A percentile compares a stretch with the other conserved stretches of the same genome.
phyloP scores from a whole-genome alignment of 2,329 filamentous ascomycete species.

The Aspergillus nomiae region DNA sequence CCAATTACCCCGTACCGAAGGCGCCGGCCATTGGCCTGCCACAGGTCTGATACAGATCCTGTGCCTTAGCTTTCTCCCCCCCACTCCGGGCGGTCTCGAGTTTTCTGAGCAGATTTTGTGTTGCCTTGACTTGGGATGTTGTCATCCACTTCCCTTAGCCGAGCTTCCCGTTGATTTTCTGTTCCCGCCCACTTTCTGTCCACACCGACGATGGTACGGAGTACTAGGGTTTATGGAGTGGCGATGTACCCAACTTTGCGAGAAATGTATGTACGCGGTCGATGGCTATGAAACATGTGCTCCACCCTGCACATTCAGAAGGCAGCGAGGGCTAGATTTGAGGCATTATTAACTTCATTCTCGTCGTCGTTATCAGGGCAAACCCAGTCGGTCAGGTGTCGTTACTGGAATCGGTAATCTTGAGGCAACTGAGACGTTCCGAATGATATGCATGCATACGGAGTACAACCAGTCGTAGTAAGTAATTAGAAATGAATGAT shows the following conservation, averaged over 20 bases:
- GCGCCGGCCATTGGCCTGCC: background rate
- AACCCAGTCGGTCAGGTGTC: background rate
- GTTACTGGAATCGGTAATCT: background rate
- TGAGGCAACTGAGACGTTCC: background rate
- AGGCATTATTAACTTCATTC: background rate
- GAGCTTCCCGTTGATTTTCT: constrained; percentile 4
- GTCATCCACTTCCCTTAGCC: constrained; percentile 4
- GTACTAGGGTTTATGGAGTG: background rate
- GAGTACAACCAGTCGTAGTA: no score
- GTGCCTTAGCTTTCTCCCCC: background rate
- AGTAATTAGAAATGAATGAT: background rate
- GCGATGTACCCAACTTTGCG: background rate
- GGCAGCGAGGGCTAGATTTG: constrained; percentile 1
- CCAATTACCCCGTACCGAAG: constrained; percentile 2
- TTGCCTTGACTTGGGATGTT: background rate
- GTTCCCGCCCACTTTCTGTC: background rate
- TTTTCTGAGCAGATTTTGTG: background rate
- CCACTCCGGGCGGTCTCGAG: constrained; percentile 1
- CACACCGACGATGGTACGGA: background rate
- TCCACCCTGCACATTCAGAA: constrained; percentile 1
- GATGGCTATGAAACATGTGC: background rate
- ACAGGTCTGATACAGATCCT: constrained; percentile 9
- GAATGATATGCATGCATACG: background rate
- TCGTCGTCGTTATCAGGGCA: background rate
- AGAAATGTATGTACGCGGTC: background rate